Conservation (phyloP, 2,329 filamentous ascomycete genomes). For the Penicillium sp. region DNA sequence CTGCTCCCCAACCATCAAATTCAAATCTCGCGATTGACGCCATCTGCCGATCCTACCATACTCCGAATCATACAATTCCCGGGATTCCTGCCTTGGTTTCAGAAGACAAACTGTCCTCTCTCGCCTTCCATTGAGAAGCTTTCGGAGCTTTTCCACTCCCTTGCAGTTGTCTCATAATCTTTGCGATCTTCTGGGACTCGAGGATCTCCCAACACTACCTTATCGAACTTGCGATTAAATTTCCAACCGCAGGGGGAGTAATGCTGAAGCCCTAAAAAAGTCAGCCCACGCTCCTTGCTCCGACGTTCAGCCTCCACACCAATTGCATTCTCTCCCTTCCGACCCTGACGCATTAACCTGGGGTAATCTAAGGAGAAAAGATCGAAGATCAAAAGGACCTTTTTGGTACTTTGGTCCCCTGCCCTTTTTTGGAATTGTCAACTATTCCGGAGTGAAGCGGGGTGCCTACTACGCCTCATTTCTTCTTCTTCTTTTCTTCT, state of each 20-base stretch:
- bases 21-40: neutral
- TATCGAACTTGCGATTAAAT: conserved; percentile 24
- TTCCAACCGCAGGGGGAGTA: conserved; percentile 31
- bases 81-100: neutral
- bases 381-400: conserved; percentile 30
- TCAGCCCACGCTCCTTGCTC: conserved; percentile 27
- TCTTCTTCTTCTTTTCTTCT: neutral
- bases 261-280: conserved; percentile 33
- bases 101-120: neutral
- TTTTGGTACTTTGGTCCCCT: conserved; percentile 30
- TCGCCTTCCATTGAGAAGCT: neutral
- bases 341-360: conserved; percentile 28
- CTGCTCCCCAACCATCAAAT: neutral
- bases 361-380: conserved; percentile 27
- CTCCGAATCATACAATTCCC: neutral
- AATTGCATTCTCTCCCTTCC: conserved; percentile 39
- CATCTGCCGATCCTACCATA: conserved; percentile 7
- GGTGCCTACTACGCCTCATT: conserved; percentile 14
- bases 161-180: conserved; percentile 30
- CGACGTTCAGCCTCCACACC: conserved; percentile 27
- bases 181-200: conserved; percentile 3
- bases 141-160: conserved; percentile 11
- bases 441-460: conserved; percentile 22
- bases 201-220: conserved; percentile 20
- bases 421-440: conserved; percentile 18